Evolutionary conservation across 2,329 filamentous ascomycete genomes (phyloP).

Genomic region (Aspergillus sp.): DNA sequence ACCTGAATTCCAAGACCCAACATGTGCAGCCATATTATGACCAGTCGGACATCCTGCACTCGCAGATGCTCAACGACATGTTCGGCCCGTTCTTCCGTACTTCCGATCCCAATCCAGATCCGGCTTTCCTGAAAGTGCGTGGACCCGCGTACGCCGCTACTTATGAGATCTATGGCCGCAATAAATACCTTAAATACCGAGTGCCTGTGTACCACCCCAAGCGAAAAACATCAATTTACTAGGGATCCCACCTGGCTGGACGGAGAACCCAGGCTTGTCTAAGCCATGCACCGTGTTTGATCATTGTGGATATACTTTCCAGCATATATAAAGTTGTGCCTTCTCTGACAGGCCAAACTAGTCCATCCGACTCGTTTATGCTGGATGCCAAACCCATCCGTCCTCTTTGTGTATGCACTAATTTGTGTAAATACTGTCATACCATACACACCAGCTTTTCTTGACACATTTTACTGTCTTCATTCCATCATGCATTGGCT

Average conservation of each 20-base stretch:
- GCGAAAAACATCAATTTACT: constrained; percentile 11
- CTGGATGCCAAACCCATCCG: too few species aligned
- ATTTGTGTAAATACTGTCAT: too few species aligned
- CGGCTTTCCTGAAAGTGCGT: constrained; percentile 9
- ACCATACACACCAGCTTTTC: too few species aligned
- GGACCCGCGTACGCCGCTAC: constrained; percentile 15
- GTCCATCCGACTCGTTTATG: too few species aligned
- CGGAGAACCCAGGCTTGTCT: constrained; percentile 8
- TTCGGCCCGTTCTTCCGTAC: constrained; percentile 18
- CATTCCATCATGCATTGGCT: too few species aligned
- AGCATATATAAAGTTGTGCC: constrained; percentile 6
- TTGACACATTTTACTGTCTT: too few species aligned
- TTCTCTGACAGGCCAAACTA: too few species aligned
- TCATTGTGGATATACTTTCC: constrained; percentile 21
- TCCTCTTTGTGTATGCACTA: too few species aligned
- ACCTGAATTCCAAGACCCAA: constrained; percentile 16
- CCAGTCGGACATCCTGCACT: constrained; percentile 13
- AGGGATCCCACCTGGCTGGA: constrained; percentile 8
- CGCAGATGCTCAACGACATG: constrained; percentile 19
- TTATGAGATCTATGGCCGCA: constrained; percentile 6
- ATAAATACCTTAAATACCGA: constrained; percentile 8
- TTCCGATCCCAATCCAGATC: constrained; percentile 15
- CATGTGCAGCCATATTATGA: constrained; percentile 18
- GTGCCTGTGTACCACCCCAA: constrained; percentile 8
- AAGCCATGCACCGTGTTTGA: constrained; percentile 16